A percentile compares a stretch with the other conserved stretches of the same genome.
Evolutionary conservation across 2,329 filamentous ascomycete species (phyloP).

Genomic region (Immersiporthe knoxdaviesiana): DNA sequence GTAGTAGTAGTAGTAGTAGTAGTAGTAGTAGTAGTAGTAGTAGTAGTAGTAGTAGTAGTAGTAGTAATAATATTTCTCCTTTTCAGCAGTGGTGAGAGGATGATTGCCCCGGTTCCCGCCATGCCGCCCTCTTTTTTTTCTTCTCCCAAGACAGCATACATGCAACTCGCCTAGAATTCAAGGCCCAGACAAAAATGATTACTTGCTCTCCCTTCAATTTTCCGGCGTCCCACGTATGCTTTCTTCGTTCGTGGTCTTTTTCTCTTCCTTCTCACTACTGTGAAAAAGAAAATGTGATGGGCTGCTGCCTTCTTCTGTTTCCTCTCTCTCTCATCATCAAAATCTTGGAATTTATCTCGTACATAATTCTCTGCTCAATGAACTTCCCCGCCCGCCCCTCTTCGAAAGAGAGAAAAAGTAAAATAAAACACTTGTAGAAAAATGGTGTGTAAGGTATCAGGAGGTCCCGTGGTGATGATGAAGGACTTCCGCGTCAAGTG

Average conservation of each 20-base stretch:
- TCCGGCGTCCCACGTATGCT: constrained; percentile 8
- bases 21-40: background rate
- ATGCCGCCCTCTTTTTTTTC: background rate
- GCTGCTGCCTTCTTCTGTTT: background rate
- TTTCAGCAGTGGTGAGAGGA: background rate
- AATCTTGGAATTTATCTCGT: constrained; percentile 17
- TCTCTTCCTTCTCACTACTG: background rate
- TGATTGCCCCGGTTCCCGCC: constrained; percentile 6
- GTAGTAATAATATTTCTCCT: background rate
- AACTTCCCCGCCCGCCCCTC: constrained; percentile 1
- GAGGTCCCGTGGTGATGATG: background rate
- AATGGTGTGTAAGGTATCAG: constrained; percentile 1
- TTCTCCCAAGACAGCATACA: constrained; percentile 15
- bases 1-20: no score
- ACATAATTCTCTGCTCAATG: constrained; percentile 8
- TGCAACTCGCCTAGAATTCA: constrained; percentile 7
- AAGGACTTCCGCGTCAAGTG: background rate
- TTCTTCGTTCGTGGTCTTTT: background rate
- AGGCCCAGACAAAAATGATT: background rate
- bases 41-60: background rate
- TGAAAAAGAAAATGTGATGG: background rate
- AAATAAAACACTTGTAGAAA: constrained; percentile 2
- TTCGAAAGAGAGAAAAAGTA: background rate
- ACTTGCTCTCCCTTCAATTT: background rate
- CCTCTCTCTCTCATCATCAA: background rate